A percentile compares a stretch with the other conserved stretches of the same genome.
Evolutionary conservation across 306 rosid species (phyloP).

Genomic region (Purshia tridentata): DNA sequence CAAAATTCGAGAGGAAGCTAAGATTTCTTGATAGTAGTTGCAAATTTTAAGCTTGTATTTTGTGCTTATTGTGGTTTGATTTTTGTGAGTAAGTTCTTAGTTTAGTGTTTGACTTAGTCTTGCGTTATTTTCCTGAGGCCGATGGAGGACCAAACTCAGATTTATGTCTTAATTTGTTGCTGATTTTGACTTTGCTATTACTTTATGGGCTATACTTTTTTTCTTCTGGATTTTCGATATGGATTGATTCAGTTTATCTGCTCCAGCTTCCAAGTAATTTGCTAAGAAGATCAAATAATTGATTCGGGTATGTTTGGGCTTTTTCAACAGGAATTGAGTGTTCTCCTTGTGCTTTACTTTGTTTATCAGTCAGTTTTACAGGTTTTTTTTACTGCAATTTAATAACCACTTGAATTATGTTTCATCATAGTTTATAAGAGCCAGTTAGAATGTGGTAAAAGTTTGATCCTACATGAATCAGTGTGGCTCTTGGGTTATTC

Average conservation of each 20-base stretch:
- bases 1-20: not conserved
- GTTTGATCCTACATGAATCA: not conserved
- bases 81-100: not conserved
- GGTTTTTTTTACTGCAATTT: not conserved
- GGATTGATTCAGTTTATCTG: not conserved
- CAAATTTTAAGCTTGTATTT: not conserved
- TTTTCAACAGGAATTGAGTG: not conserved
- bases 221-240: no score
- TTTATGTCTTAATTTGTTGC: not conserved
- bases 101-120: constrained; percentile 33
- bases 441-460: not conserved
- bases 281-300: not conserved
- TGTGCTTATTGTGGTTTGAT: not conserved
- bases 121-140: not conserved
- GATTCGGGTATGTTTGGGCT: not conserved
- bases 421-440: not conserved
- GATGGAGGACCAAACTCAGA: constrained; percentile 9
- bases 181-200: not conserved
- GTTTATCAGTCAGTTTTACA: not conserved
- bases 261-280: not conserved
- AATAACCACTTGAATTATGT: not conserved
- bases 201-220: no score
- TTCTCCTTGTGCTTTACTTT: not conserved
- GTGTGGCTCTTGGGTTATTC: not conserved
- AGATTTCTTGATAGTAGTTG: not conserved